Conservation (phyloP, 805 yeast genomes). For the Citeromyces matritensis region DNA sequence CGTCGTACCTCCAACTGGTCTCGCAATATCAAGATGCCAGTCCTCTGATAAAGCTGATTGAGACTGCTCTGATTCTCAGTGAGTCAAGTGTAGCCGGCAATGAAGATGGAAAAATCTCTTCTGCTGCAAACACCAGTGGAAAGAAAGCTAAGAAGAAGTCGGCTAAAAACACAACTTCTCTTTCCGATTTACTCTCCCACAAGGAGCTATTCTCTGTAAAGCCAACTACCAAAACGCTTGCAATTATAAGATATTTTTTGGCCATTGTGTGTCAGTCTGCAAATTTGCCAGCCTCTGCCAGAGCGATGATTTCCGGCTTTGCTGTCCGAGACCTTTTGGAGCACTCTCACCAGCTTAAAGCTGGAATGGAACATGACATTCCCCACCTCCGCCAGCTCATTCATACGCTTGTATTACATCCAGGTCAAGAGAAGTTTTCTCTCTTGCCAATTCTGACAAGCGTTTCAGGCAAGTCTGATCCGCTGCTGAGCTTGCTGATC, state of each 20-base stretch:
- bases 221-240: slow-evolving; percentile 21
- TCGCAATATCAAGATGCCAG: slow-evolving; percentile 28
- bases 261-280: slow-evolving; percentile 28
- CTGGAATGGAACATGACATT: slow-evolving; percentile 8
- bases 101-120: neutral
- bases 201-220: slow-evolving; percentile 33
- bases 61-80: slow-evolving; percentile 30
- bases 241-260: slow-evolving; percentile 28
- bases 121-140: slow-evolving; percentile 4
- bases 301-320: slow-evolving; percentile 39
- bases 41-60: slow-evolving; percentile 38
- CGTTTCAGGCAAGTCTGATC: slow-evolving; percentile 27
- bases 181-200: slow-evolving; percentile 58
- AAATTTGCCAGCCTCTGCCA: slow-evolving; percentile 45
- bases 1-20: slow-evolving; percentile 9
- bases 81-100: slow-evolving; percentile 16
- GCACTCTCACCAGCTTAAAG: slow-evolving; percentile 12
- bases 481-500: slow-evolving; percentile 39
- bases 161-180: slow-evolving; percentile 27
- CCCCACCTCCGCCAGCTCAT: slow-evolving; percentile 20
- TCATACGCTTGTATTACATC: slow-evolving; percentile 46
- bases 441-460: slow-evolving; percentile 63
- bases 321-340: slow-evolving; percentile 20
- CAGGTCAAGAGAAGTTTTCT: slow-evolving; percentile 42
- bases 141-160: slow-evolving; percentile 4